phyloP scores from a whole-genome alignment of 192 early-diverging fungal species.

The Rhizophagus clarus region DNA sequence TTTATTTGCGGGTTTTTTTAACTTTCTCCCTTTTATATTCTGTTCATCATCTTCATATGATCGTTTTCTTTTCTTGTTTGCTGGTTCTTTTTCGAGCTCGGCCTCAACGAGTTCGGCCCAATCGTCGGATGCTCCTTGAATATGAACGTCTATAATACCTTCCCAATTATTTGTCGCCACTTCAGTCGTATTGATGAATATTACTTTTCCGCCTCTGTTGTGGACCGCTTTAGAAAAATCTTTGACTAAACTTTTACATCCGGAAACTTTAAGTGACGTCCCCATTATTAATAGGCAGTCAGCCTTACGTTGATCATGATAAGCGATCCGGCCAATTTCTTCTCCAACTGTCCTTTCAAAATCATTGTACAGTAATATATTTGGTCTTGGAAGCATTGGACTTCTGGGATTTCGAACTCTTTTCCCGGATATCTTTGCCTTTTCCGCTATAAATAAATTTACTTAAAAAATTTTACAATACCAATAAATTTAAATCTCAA shows the following conservation, averaged over 20 bases:
- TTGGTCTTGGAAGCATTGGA: background rate
- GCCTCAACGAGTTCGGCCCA: background rate
- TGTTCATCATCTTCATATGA: background rate
- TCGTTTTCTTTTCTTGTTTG: background rate
- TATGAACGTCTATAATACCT: background rate
- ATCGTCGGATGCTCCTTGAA: background rate
- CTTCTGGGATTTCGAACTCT: background rate
- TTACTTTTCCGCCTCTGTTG: background rate
- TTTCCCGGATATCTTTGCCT: background rate
- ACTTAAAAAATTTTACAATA: background rate
- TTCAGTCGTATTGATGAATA: background rate
- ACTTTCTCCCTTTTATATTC: background rate
- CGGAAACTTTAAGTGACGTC: background rate
- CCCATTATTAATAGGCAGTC: background rate
- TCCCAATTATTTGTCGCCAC: background rate
- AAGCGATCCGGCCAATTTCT: background rate
- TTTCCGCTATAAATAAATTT: background rate
- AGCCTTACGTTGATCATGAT: background rate
- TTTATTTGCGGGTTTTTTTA: background rate
- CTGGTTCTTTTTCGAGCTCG: background rate
- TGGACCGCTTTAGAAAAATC: background rate
- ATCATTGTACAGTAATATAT: background rate
- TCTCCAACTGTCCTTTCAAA: background rate
- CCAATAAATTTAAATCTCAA: background rate
- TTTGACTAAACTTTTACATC: background rate